Evolutionary conservation across 306 rosid species (phyloP).

Genomic region (Crotalaria pallida): DNA sequence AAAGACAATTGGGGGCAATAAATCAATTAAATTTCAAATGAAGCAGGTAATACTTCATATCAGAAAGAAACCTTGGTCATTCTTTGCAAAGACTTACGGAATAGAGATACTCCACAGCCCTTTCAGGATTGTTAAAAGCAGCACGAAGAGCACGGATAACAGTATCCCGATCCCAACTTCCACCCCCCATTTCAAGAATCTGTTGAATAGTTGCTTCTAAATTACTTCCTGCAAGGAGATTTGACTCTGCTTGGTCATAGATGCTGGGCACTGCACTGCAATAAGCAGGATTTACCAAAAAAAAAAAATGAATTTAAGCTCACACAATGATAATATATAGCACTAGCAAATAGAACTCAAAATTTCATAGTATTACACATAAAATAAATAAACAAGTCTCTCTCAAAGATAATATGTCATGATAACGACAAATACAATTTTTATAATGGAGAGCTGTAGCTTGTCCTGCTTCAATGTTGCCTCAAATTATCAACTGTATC

Average conservation of each 20-base stretch:
- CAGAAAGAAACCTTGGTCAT: background rate
- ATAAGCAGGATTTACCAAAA: constrained; percentile 14
- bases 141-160: constrained; percentile 79
- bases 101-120: constrained; percentile 86
- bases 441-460: background rate
- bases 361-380: background rate
- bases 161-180: constrained; percentile 82
- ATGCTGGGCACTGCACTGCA: constrained; percentile 49
- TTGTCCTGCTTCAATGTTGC: background rate
- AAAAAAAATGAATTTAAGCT: constrained; percentile 3
- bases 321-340: background rate
- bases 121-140: constrained; percentile 82
- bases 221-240: constrained; percentile 55
- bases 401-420: no score
- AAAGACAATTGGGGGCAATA: background rate
- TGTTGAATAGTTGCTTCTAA: constrained; percentile 62
- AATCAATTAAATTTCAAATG: background rate
- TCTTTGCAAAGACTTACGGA: constrained; percentile 50
- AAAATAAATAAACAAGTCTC: background rate
- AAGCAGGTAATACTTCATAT: background rate
- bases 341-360: background rate
- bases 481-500: background rate
- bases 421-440: background rate
- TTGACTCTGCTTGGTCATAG: constrained; percentile 64
- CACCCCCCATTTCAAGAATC: constrained; percentile 82